These are phyloP conservation scores for Filobasidium wieringae DNA, from an alignment of 768 basidiomycete species.

Conservation along the genomic window DNA sequence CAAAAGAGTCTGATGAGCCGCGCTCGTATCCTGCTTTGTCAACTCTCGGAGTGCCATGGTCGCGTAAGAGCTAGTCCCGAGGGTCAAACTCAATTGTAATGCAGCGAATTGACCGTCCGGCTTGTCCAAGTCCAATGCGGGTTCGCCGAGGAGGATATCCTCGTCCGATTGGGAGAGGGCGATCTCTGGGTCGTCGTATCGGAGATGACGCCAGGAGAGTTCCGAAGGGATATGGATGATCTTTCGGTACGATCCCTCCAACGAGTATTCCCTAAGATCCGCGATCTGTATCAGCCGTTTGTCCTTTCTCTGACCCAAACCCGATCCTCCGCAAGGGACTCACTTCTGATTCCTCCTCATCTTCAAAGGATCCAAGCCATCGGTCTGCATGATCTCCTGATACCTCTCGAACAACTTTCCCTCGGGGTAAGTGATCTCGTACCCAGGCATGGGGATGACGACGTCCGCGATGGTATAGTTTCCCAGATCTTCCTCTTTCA, in stretches of 20 bases:
- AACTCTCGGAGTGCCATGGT: slow-evolving; percentile 72
- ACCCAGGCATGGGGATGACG: slow-evolving; percentile 93
- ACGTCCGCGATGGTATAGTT: slow-evolving; percentile 87
- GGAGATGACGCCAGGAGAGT: slow-evolving; percentile 66
- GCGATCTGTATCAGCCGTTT: no score
- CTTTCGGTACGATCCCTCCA: slow-evolving; percentile 85
- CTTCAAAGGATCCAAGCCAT: slow-evolving; percentile 74
- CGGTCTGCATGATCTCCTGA: slow-evolving; percentile 62
- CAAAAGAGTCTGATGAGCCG: slow-evolving; percentile 33
- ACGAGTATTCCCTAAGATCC: slow-evolving; percentile 65
- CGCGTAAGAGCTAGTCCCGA: slow-evolving; percentile 87
- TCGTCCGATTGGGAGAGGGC: slow-evolving; percentile 89
- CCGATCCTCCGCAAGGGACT: not conserved
- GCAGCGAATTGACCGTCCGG: slow-evolving; percentile 70
- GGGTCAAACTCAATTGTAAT: slow-evolving; percentile 67
- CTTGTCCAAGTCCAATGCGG: slow-evolving; percentile 44
- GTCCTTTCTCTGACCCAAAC: no score
- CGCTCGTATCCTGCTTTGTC: slow-evolving; percentile 34
- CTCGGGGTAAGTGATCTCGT: slow-evolving; percentile 82
- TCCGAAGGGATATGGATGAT: slow-evolving; percentile 75
- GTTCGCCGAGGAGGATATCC: slow-evolving; percentile 73
- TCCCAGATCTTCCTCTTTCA: slow-evolving; percentile 64
- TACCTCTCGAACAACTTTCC: slow-evolving; percentile 79
- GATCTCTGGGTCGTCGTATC: slow-evolving; percentile 88
- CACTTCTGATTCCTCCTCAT: slow-evolving; percentile 83